Evolutionary conservation across 1,284 basidiomycete species (phyloP).

Genomic region (Ganoderma leucocontextum): DNA sequence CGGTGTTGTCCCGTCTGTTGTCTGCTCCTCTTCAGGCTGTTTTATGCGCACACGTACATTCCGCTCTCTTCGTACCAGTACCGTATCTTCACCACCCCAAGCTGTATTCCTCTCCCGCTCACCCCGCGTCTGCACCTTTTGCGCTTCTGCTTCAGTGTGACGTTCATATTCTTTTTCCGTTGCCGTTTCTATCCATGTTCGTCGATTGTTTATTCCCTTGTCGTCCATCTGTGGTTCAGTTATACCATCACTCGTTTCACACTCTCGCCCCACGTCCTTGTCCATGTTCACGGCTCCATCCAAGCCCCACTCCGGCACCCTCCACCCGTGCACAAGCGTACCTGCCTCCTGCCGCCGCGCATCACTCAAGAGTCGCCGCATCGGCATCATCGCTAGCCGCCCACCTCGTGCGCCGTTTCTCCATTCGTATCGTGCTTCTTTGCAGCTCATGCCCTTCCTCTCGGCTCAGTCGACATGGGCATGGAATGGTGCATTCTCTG

Average conservation of each 20-base stretch:
- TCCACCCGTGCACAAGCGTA: neutral
- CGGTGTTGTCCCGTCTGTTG: slow-evolving; percentile 20
- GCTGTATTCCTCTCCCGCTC: slow-evolving; percentile 20
- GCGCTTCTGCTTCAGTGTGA: slow-evolving; percentile 1
- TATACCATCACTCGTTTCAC: slow-evolving; percentile 41
- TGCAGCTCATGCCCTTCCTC: neutral
- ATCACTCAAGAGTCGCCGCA: neutral
- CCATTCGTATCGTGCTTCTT: neutral
- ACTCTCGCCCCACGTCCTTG: slow-evolving; percentile 11
- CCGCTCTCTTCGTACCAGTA: slow-evolving; percentile 6
- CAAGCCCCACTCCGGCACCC: slow-evolving; percentile 4
- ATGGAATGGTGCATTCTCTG: neutral
- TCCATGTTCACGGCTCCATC: slow-evolving; percentile 2
- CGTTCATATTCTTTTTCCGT: slow-evolving; percentile 12
- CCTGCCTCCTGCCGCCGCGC: neutral
- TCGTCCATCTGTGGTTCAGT: slow-evolving; percentile 32
- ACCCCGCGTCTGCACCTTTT: neutral
- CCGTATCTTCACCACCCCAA: neutral
- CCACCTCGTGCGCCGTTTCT: neutral
- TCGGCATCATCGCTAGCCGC: neutral
- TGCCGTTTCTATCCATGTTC: neutral
- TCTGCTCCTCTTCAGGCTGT: slow-evolving; percentile 27
- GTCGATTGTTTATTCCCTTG: slow-evolving; percentile 30
- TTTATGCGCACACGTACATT: slow-evolving; percentile 17
- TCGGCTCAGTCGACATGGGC: neutral